Percentiles rank a stretch among this genome's conserved stretches.
phyloP scores from a whole-genome alignment of 306 rosid species.

The Cucurbita maxima region DNA sequence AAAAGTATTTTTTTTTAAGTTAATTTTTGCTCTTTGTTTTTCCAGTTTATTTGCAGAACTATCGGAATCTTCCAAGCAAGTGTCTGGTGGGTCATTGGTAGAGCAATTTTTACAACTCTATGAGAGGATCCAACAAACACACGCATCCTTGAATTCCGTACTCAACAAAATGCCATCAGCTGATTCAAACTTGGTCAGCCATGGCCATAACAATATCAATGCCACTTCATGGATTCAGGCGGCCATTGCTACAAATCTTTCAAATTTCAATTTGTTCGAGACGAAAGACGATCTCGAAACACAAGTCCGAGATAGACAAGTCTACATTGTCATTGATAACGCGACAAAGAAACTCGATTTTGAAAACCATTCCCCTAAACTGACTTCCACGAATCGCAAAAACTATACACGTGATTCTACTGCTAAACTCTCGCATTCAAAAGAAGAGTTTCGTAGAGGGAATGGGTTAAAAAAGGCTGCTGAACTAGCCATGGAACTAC shows the following conservation, averaged over 20 bases:
- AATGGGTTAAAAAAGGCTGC: slow-evolving; percentile 25
- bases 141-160: slow-evolving; percentile 19
- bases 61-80: slow-evolving; percentile 25
- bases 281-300: slow-evolving; percentile 16
- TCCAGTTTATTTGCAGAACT: slow-evolving; percentile 45
- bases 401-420: neutral
- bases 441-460: slow-evolving; percentile 18
- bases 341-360: slow-evolving; percentile 11
- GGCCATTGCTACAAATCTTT: slow-evolving; percentile 49
- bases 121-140: slow-evolving; percentile 26
- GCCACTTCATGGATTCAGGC: slow-evolving; percentile 57
- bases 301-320: slow-evolving; percentile 18
- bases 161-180: slow-evolving; percentile 9
- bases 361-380: slow-evolving; percentile 18
- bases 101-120: slow-evolving; percentile 50
- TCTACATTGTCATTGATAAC: slow-evolving; percentile 27
- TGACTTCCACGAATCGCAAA: neutral
- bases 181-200: slow-evolving; percentile 12
- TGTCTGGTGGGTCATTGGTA: slow-evolving; percentile 36
- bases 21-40: neutral
- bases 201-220: slow-evolving; percentile 12
- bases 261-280: slow-evolving; percentile 32
- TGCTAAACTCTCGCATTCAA: slow-evolving; percentile 14
- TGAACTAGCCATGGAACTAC: slow-evolving; percentile 31
- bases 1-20: too few species aligned